Base-by-base conservation (phyloP, 805 yeast species). In the Zygoascus biomembranicola region DNA sequence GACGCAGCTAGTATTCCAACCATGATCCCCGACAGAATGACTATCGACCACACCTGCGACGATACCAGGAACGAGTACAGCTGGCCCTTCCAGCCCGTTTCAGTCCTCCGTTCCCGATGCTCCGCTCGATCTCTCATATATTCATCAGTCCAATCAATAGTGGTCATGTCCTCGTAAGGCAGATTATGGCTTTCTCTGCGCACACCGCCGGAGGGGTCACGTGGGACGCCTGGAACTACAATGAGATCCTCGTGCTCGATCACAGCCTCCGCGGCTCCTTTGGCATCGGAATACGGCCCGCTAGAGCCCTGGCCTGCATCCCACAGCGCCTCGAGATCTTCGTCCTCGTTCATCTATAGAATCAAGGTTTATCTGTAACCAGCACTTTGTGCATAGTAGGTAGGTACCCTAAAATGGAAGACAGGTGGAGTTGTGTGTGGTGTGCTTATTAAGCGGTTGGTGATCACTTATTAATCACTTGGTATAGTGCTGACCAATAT, bases 1-100 rank as follows among this genome's bases (percentile, higher is more conserved):
- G 76, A 74, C 0, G 90, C 92, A 0, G 97, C 97, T 41, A 88
- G 79, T 1, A 80, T 60, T 1, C 98, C 99, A 45, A 87, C 84
- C 1, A 74, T 57, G 0, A 85, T 61, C 0, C 97, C 97, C 57
- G 88, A 85, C 1, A 75, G 60, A 0, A 90, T 78, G 42, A 92
- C 69, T 0, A 86, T 82, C 1, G 85, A 61, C 85, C 96, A 88
- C 49, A 77, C 74, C 57, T 76, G 78, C 2, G 75, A 62, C 35
- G 63, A 11, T 13, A n/a, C 66, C 14, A 54, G 52, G 2, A 66
- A n/a, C 35, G 45, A 47, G 8, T 32, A 20, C 2, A 57, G 43
- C 72, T 47, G 65, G 57, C 62, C 70, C 20, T 48, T 50, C 49
- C 47, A 52, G 5, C 62, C 58, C 8, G 58, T 54, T 13, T 32